Evolutionary conservation across 495 filamentous ascomycete species (phyloP).

Genomic region (Mytilinidion resinicola): DNA sequence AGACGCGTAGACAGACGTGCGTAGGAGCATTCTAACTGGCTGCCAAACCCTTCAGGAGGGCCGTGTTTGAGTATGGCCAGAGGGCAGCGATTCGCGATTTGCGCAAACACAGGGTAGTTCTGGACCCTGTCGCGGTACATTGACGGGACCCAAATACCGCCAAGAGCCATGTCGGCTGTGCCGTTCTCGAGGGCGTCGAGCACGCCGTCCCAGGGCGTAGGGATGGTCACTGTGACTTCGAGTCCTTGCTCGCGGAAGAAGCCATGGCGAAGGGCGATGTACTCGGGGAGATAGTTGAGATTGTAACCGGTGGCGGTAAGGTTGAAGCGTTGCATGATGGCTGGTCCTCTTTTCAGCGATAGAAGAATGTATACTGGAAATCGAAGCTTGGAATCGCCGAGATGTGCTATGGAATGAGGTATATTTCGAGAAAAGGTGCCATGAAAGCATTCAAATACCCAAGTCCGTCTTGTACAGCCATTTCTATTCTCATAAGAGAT

Average conservation of each 20-base stretch:
- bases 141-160: constrained; percentile 12
- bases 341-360: no score
- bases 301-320: constrained; percentile 15
- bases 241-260: constrained; percentile 17
- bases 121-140: constrained; percentile 8
- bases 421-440: no score
- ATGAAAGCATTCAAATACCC: no score
- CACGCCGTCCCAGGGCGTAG: constrained; percentile 15
- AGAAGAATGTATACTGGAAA: no score
- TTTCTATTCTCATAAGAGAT: no score
- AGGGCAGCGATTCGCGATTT: constrained; percentile 12
- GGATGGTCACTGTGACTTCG: constrained; percentile 5
- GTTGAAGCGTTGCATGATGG: constrained; percentile 6
- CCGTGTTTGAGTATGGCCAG: constrained; percentile 6
- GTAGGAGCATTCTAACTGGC: no score
- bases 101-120: constrained; percentile 12
- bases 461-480: no score
- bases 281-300: constrained; percentile 20
- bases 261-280: constrained; percentile 18
- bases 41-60: not conserved
- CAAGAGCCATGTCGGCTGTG: constrained; percentile 12
- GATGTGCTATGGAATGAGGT: no score
- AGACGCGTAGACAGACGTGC: no score
- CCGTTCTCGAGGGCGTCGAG: constrained; percentile 6
- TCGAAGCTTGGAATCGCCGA: no score